Base-by-base conservation (phyloP, 768 basidiomycete species). In the Leccinum barrowsii region DNA sequence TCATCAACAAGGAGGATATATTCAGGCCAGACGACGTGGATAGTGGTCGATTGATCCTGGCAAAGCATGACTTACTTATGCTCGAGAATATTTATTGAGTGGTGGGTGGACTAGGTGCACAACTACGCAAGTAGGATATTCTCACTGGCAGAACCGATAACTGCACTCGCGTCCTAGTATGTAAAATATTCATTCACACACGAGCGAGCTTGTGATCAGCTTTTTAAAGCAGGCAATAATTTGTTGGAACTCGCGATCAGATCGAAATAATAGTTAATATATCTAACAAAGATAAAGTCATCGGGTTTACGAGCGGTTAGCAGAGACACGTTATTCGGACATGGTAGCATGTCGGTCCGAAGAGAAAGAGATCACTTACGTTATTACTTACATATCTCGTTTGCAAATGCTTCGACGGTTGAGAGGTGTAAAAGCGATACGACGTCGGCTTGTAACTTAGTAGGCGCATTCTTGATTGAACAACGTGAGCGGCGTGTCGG, bases 211-310 rank as follows among this genome's bases (percentile, higher is more conserved):
- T 84, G 76, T 1, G 72, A 98, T 88, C 34, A 97, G 76, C 64
- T 92, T 84, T 73, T 97, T 86, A 94, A 15, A 99, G 76, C 2
- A 98, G 79, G 90, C 83, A 19, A 98, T 76, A 28, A 8, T 7
- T 92, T 98, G 42, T 98, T 92, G n/a, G 82, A 70, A 17, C 81
- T 85, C 21, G 82, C 85, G 22, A 98, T 75, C 55, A 85, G 79
- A 50, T 91, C 87, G 13, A 98, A 78, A 70, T 91, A 98, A 66
- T 94, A 89, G 24, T 90, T 85, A 56, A 98, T 79, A 72, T 97
- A 96, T 74, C 94, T 97, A 10, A 19, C 42, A 44, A 22, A 8
- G 30, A 21, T 10, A 5, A 62, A 2, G 46, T 34, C 46, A 51
- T n/a, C 10, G 42, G n/a, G 74, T 72, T 87, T 86, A 32, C 85